phyloP scores from a whole-genome alignment of 176 grass and related monocot species.

The Guadua angustifolia region DNA sequence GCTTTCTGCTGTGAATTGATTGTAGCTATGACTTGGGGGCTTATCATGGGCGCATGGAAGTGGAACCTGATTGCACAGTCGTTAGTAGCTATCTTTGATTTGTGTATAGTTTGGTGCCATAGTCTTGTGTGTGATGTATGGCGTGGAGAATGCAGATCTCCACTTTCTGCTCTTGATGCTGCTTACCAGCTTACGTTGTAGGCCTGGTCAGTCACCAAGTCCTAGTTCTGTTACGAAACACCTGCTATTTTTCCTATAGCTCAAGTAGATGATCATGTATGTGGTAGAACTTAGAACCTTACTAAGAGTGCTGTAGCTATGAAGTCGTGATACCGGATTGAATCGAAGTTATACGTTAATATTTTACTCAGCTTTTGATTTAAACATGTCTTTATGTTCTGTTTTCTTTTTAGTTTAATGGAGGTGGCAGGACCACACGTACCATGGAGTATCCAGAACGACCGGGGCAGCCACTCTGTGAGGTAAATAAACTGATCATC shows the following conservation, averaged over 20 bases:
- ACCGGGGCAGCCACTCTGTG: conserved; percentile 68
- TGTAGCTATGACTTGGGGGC: conserved; percentile 4
- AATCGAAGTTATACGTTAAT: neutral
- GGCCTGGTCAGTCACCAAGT: neutral
- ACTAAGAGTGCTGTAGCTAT: neutral
- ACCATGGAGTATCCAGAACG: conserved; percentile 70
- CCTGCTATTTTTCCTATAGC: neutral
- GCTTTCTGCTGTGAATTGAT: neutral
- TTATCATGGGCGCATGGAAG: conserved; percentile 24
- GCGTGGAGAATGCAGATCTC: conserved; percentile 9
- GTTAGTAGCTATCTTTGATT: conserved; percentile 26
- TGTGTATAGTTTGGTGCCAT: conserved; percentile 23
- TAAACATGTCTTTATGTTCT: conserved; percentile 16
- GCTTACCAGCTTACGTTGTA: neutral
- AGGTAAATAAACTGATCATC: conserved; percentile 53
- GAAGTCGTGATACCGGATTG: neutral
- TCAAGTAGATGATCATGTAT: neutral
- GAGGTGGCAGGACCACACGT: conserved; percentile 34
- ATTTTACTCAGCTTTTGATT: conserved; percentile 11
- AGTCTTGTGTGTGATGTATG: conserved; percentile 40
- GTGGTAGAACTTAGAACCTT: conserved; percentile 4
- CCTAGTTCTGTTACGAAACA: neutral
- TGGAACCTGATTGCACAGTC: conserved; percentile 25
- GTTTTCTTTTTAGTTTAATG: conserved; percentile 49
- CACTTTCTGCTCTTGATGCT: conserved; percentile 4